Conservation (phyloP, 1,139 yeast species). For the Trichomonascaceae sp. region DNA sequence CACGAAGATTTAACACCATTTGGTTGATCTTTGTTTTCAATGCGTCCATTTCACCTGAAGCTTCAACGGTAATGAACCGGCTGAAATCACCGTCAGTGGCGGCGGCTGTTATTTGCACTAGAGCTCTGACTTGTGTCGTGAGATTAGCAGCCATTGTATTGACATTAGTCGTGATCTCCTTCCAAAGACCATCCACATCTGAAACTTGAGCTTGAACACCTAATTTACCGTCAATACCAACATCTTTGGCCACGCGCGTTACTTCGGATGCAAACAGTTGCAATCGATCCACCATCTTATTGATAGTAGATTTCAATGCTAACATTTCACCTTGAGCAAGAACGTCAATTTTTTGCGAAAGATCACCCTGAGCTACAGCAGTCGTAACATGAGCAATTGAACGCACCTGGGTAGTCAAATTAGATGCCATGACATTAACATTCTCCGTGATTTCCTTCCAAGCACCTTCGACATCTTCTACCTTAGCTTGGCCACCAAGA, state of each 20-base stretch:
- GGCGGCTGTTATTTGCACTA: slow-evolving; percentile 89
- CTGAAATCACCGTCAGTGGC: slow-evolving; percentile 94
- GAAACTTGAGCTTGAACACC: slow-evolving; percentile 90
- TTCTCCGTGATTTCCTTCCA: slow-evolving; percentile 91
- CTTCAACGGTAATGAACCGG: slow-evolving; percentile 83
- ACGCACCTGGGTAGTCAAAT: slow-evolving; percentile 82
- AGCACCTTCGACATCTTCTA: slow-evolving; percentile 87
- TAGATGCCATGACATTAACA: slow-evolving; percentile 85
- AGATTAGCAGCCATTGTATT: slow-evolving; percentile 89
- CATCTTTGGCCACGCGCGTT: slow-evolving; percentile 84
- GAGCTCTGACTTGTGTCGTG: slow-evolving; percentile 88
- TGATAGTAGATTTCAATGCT: slow-evolving; percentile 72
- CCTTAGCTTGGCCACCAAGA: slow-evolving; percentile 87
- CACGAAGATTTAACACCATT: slow-evolving; percentile 83
- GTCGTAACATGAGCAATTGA: slow-evolving; percentile 88
- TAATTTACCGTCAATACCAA: slow-evolving; percentile 85
- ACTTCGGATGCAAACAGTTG: slow-evolving; percentile 86
- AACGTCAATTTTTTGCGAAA: slow-evolving; percentile 80
- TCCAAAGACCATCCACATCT: slow-evolving; percentile 90
- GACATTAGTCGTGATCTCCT: slow-evolving; percentile 86
- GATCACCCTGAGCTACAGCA: slow-evolving; percentile 87
- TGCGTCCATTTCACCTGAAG: slow-evolving; percentile 91
- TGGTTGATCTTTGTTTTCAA: slow-evolving; percentile 84
- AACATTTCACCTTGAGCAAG: slow-evolving; percentile 82
- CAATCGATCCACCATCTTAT: slow-evolving; percentile 87